phyloP scores from a whole-genome alignment of 805 yeast species.

The Metschnikowia koreensis region DNA sequence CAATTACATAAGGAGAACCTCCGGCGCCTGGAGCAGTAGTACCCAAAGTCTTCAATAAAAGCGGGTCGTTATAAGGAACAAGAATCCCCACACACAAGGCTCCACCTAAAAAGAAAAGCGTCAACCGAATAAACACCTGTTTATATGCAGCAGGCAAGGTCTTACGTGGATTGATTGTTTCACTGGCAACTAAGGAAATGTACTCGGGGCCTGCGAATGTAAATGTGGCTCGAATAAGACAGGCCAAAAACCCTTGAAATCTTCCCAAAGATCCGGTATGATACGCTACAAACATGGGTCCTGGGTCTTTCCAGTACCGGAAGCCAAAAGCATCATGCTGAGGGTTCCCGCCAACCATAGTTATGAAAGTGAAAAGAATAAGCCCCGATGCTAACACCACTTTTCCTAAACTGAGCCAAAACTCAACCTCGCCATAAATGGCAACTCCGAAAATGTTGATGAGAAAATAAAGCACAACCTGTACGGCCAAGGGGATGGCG shows the following conservation, averaged over 20 bases:
- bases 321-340: conserved; percentile 21
- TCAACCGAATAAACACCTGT: conserved; percentile 67
- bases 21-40: conserved; percentile 67
- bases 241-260: conserved; percentile 69
- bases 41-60: conserved; percentile 52
- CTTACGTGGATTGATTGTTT: conserved; percentile 66
- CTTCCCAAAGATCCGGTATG: conserved; percentile 56
- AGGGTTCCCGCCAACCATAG: conserved; percentile 24
- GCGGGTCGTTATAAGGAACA: conserved; percentile 67
- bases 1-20: conserved; percentile 84
- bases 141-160: conserved; percentile 77
- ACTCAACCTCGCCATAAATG: conserved; percentile 55
- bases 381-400: conserved; percentile 25
- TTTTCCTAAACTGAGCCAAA: conserved; percentile 43
- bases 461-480: conserved; percentile 57
- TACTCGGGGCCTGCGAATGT: conserved; percentile 88
- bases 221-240: conserved; percentile 69
- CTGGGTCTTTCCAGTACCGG: conserved; percentile 21
- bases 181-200: conserved; percentile 82
- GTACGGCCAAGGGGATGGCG: conserved; percentile 65
- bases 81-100: conserved; percentile 77
- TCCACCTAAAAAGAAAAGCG: conserved; percentile 68
- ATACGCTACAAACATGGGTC: conserved; percentile 19
- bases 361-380: conserved; percentile 18
- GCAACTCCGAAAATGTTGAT: conserved; percentile 48